Conservation (phyloP, 2,329 filamentous ascomycete genomes). For the Epichloe elymi region DNA sequence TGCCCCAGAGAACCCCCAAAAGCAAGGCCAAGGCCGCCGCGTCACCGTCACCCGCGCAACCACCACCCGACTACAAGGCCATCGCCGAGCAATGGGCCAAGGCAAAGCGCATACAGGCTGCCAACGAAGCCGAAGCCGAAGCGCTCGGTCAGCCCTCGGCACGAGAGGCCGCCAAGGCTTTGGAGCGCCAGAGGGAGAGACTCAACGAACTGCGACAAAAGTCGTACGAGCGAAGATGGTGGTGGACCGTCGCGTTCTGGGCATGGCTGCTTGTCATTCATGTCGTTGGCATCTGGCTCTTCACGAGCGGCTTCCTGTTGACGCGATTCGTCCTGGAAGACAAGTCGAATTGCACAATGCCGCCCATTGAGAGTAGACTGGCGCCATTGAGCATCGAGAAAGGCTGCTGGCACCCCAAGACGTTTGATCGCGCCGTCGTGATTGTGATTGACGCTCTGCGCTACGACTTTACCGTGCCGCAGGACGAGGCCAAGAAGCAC, state of each 20-base stretch:
- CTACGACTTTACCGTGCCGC: conserved; percentile 90
- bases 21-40: conserved; percentile 12
- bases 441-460: conserved; percentile 86
- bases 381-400: conserved; percentile 33
- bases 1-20: conserved; percentile 15
- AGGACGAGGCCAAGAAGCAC: conserved; percentile 27
- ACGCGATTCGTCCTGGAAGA: conserved; percentile 71
- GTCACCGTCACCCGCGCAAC: conserved; percentile 3
- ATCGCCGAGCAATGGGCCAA: conserved; percentile 41
- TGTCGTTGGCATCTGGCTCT: conserved; percentile 71
- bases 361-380: conserved; percentile 45
- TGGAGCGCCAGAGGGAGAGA: conserved; percentile 33
- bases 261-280: conserved; percentile 61
- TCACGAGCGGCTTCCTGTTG: conserved; percentile 88
- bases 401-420: conserved; percentile 94
- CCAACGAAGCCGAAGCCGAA: conserved; percentile 23
- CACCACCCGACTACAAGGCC: conserved; percentile 32
- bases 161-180: conserved; percentile 21
- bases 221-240: conserved; percentile 39
- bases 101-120: conserved; percentile 36
- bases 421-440: conserved; percentile 82
- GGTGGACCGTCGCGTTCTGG: conserved; percentile 55
- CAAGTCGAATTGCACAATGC: conserved; percentile 54
- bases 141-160: conserved; percentile 18
- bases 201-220: conserved; percentile 35